phyloP scores from a whole-genome alignment of 305 asterid species.

The Fraxinus xanthoxyloides region DNA sequence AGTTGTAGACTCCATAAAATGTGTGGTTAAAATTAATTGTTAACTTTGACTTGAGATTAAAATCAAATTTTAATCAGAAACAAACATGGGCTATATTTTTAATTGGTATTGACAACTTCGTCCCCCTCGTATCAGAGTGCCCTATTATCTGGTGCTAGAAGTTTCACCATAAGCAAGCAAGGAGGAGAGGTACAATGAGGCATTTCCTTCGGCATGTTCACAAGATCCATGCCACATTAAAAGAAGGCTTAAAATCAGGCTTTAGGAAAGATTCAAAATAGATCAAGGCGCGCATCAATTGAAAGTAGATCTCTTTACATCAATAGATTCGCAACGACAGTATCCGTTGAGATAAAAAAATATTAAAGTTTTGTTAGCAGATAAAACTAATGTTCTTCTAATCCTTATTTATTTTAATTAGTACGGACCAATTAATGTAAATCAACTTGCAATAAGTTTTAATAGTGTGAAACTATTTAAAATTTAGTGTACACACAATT shows the following conservation, averaged over 20 bases:
- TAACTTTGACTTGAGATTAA: too few species aligned
- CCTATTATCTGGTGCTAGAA: background rate
- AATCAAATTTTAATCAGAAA: too few species aligned
- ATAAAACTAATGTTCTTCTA: background rate
- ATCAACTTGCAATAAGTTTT: background rate
- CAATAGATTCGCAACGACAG: background rate
- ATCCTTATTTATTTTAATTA: background rate
- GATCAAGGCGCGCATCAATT: too few species aligned
- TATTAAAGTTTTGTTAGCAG: background rate
- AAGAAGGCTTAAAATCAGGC: too few species aligned
- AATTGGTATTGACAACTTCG: background rate
- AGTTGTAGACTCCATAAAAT: too few species aligned
- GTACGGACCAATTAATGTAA: background rate
- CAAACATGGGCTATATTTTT: too few species aligned
- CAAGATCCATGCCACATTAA: background rate
- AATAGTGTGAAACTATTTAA: background rate
- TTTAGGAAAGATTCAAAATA: background rate
- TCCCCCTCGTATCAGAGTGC: background rate
- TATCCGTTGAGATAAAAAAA: background rate
- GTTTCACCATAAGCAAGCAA: background rate
- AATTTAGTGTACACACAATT: background rate
- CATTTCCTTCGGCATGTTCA: background rate
- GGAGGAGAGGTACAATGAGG: background rate
- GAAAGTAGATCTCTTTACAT: background rate
- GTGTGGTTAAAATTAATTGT: too few species aligned